These are phyloP conservation scores for Plectosphaerella plurivora DNA, from an alignment of 2,329 filamentous ascomycete genomes.

Conservation along the genomic window DNA sequence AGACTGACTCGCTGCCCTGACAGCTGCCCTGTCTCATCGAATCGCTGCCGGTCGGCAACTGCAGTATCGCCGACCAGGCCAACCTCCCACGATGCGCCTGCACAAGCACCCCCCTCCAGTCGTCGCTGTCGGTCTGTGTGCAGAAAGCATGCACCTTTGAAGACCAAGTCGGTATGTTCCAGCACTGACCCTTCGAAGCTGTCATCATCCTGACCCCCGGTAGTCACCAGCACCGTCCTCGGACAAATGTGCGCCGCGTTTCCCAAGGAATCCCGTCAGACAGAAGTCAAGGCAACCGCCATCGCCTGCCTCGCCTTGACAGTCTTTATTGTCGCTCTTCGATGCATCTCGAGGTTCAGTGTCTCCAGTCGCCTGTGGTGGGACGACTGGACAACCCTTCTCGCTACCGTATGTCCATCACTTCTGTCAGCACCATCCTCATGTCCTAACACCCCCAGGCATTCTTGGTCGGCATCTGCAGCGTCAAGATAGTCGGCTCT, in stretches of 20 bases:
- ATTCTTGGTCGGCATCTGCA: slow-evolving; percentile 10
- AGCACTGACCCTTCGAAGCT: background rate
- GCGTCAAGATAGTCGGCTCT: slow-evolving; percentile 12
- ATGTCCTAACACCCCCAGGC: background rate
- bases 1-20: background rate
- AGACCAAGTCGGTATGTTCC: slow-evolving; percentile 10
- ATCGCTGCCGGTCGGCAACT: slow-evolving; percentile 6
- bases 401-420: slow-evolving; percentile 6
- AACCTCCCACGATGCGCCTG: slow-evolving; percentile 12
- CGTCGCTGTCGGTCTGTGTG: slow-evolving; percentile 11
- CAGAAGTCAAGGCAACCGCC: slow-evolving; percentile 18
- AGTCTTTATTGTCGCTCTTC: slow-evolving; percentile 9
- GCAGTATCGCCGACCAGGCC: slow-evolving; percentile 8
- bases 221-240: background rate
- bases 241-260: slow-evolving; percentile 12
- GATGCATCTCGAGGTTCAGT: slow-evolving; percentile 12
- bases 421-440: background rate
- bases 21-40: slow-evolving; percentile 8
- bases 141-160: slow-evolving; percentile 11
- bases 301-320: slow-evolving; percentile 13
- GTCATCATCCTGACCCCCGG: background rate
- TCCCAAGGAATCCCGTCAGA: slow-evolving; percentile 12
- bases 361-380: slow-evolving; percentile 12
- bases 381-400: slow-evolving; percentile 12
- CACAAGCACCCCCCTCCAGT: slow-evolving; percentile 8